Evolutionary conservation across 495 filamentous ascomycete species (phyloP), one percentile per base, ranked within the genome.

Genomic region (Cryomyces minteri): DNA sequence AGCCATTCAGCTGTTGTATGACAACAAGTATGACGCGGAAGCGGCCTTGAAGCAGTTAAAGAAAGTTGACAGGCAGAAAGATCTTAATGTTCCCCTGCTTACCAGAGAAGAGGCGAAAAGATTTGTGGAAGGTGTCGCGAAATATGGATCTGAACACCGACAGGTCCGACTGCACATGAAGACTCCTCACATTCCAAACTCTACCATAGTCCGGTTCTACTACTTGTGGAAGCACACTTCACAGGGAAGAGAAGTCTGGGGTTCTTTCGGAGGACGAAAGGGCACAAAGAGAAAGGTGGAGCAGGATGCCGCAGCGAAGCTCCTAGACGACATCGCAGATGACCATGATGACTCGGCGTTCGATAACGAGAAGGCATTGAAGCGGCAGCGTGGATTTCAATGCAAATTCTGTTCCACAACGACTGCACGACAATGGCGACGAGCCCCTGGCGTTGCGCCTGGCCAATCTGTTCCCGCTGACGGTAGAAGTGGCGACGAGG

Each of bases 161-260:
- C 72, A 70, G 49, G 76, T 96, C 41, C 85, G 78, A 39, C 80
- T 81, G 53, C 82, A 94, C 58, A 81, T 94, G 53, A 87, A 84
- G 58, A 83, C 82, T 0, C 18, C 18, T 2, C 18, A 25, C 18
- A 73, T 85, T 31, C 75, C 71, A 37, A 73, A 84, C 49, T 76
- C 73, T 32, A 74, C 84, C 41, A 81, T 95, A 46, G 84, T 90
- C 30, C 79, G 90, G 8, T 93, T 82, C 49, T 99, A 96, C 59
- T 96, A 96, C 60, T 82, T 82, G 53, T 99, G 92, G 92, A 99
- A 99, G 68, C 95, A 95, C 60, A 86, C 87, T 0, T 74, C 81
- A 1, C 71, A 76, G 40, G 90, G 92, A 30, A 77, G 73, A 53
- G 74, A 87, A 54, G 73, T 99, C 29, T 96, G 92, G 92, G 84